A percentile compares a stretch with the other conserved stretches of the same genome.
Conservation (phyloP, 768 basidiomycete genomes). For the Multifurca ochricompacta region DNA sequence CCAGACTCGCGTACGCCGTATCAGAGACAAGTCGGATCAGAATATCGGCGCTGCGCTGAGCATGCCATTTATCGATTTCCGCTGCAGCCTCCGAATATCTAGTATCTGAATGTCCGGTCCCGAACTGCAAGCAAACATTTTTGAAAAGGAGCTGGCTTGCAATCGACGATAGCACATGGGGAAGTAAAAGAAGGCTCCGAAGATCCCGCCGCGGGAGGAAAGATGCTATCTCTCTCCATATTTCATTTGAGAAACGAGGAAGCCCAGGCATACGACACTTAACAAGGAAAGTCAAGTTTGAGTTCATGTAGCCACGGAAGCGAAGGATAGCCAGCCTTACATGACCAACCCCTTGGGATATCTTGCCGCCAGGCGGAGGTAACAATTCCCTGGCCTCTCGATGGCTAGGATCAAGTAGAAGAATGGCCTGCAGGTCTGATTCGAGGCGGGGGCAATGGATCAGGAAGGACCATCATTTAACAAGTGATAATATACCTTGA, state of each 20-base stretch:
- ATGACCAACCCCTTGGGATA: neutral
- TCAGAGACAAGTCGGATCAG: conserved; percentile 60
- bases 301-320: neutral
- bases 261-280: conserved; percentile 34
- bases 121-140: conserved; percentile 57
- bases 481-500: conserved; percentile 39
- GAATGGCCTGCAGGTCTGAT: conserved; percentile 58
- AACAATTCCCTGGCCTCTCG: conserved; percentile 57
- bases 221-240: conserved; percentile 62
- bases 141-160: conserved; percentile 62
- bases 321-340: conserved; percentile 48
- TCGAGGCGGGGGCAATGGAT: neutral
- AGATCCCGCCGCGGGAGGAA: conserved; percentile 59
- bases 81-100: conserved; percentile 27
- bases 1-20: conserved; percentile 46
- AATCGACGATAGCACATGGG: conserved; percentile 58
- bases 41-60: conserved; percentile 63
- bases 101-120: conserved; percentile 25
- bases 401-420: conserved; percentile 56
- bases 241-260: conserved; percentile 55
- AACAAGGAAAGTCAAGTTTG: conserved; percentile 20
- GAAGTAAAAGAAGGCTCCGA: conserved; percentile 53
- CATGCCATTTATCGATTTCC: conserved; percentile 43
- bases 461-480: neutral
- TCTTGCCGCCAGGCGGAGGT: conserved; percentile 30